Base-by-base conservation (phyloP, 768 basidiomycete species). In the Austroboletus festivus region DNA sequence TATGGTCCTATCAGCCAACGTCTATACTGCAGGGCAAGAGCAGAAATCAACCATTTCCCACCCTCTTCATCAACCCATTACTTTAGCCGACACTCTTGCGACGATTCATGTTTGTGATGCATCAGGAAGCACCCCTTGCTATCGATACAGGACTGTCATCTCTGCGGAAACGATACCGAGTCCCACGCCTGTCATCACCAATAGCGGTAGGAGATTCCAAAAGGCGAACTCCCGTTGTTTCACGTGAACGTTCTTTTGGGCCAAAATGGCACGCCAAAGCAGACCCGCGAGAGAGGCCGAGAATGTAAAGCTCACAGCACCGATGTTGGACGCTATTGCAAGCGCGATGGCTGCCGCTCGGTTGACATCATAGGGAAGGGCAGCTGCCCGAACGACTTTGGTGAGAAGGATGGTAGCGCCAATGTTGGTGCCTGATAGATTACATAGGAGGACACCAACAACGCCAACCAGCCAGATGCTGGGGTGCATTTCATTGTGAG, bases 361-460 rank as follows among this genome's bases (percentile, higher is more conserved):
- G 6, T 57, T 46, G 18, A 71, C 63, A 4, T 78, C 65, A 19
- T 63, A 40, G 18, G 65, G 59, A 19, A 65, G 49, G 1, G 47
- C 48, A 1, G 80, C 74, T 2, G 75, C 76, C 37, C 80, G 81
- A 7, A 90, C 75, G 34, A 92, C 77, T 53, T 93, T 85, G 24
- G 90, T 87, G 15, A 94, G 79, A 26, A 96, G 77, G 63, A 97
- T 93, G 5, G 89, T 92, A 3, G 89, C 87, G 31, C 91, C 91
- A 46, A 94, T 94, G 68, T 94, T 94, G 6, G 92, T 94, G 0
- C 92, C 91, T 16, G 86, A 81, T 43, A 90, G 69, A 58, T 92
- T 90, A 65, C 89, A 92, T 20, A 89, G 72, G 34, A 90, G 62
- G 33, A 92, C 83, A 5, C 85, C 79, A 31, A 90, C 68, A 19